These are phyloP conservation scores for Aspergillus indologenus DNA, from an alignment of 495 filamentous ascomycete genomes.

Conservation along the genomic window DNA sequence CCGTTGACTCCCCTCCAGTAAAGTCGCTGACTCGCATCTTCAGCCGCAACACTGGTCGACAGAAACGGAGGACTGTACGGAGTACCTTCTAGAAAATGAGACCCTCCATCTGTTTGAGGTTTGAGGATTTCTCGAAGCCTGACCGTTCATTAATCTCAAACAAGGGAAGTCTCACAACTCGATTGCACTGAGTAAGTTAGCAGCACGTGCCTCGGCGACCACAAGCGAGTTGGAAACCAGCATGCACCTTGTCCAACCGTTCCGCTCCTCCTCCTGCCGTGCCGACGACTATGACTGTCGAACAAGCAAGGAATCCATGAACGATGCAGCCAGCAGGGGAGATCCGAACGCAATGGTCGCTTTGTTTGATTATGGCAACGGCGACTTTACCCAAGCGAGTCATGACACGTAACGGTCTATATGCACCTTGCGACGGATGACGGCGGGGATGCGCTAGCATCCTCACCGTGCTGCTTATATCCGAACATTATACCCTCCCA, in stretches of 20 bases:
- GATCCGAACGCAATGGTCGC: background rate
- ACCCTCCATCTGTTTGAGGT: background rate
- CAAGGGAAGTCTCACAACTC: background rate
- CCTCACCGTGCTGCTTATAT: background rate
- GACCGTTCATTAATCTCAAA: conserved; percentile 10
- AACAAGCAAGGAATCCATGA: background rate
- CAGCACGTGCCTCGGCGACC: background rate
- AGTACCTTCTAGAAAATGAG: background rate
- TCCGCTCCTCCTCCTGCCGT: background rate
- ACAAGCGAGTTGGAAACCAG: background rate
- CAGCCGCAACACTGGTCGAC: background rate
- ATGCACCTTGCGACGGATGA: background rate
- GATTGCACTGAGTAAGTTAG: background rate
- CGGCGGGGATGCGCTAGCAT: background rate
- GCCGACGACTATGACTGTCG: background rate
- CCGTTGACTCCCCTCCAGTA: background rate
- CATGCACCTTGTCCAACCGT: background rate
- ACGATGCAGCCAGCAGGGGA: background rate
- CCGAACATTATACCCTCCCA: background rate
- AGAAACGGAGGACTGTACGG: background rate
- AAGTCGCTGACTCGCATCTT: background rate
- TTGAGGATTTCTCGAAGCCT: background rate
- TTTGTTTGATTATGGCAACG: conserved; percentile 1
- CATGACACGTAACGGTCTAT: conserved; percentile 41
- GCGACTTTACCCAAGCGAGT: conserved; percentile 26